These are phyloP conservation scores for Cytidiella melzeri DNA, from an alignment of 768 basidiomycete genomes.

Conservation along the genomic window DNA sequence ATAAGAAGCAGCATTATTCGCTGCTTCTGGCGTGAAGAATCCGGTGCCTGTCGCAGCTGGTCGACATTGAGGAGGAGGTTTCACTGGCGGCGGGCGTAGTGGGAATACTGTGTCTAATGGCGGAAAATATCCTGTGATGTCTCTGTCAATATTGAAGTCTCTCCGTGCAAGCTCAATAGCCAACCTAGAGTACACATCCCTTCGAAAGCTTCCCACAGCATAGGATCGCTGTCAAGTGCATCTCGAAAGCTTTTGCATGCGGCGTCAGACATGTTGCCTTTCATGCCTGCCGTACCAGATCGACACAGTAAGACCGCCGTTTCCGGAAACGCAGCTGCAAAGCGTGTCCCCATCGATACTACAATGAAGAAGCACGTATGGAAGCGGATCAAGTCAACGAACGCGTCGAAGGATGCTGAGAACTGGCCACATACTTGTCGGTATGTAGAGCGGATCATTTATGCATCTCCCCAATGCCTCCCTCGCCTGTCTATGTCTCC, in stretches of 20 bases:
- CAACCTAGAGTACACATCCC: constrained; percentile 76
- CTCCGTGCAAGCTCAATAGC: constrained; percentile 19
- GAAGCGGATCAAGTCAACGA: constrained; percentile 7
- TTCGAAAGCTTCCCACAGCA: constrained; percentile 91
- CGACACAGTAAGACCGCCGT: constrained; percentile 72
- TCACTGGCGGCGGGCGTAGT: constrained; percentile 50
- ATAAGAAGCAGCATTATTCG: constrained; percentile 49
- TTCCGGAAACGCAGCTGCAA: constrained; percentile 58
- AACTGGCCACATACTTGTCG: constrained; percentile 45
- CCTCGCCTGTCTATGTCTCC: constrained; percentile 71
- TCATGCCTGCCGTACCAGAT: constrained; percentile 69
- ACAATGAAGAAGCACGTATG: neutral
- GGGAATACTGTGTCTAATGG: constrained; percentile 73
- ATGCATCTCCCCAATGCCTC: constrained; percentile 63
- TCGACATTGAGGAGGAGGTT: constrained; percentile 38
- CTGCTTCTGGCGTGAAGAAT: constrained; percentile 72
- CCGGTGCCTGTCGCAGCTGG: constrained; percentile 61
- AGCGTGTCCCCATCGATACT: constrained; percentile 53
- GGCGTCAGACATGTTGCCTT: constrained; percentile 70
- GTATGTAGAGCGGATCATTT: constrained; percentile 43
- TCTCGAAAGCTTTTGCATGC: constrained; percentile 68
- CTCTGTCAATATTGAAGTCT: constrained; percentile 10
- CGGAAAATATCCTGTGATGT: constrained; percentile 52
- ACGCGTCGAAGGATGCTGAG: constrained; percentile 1
- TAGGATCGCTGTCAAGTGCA: constrained; percentile 67